Evolutionary conservation across 441 rosid species (phyloP).

Genomic region (Metrosideros polymorpha): DNA sequence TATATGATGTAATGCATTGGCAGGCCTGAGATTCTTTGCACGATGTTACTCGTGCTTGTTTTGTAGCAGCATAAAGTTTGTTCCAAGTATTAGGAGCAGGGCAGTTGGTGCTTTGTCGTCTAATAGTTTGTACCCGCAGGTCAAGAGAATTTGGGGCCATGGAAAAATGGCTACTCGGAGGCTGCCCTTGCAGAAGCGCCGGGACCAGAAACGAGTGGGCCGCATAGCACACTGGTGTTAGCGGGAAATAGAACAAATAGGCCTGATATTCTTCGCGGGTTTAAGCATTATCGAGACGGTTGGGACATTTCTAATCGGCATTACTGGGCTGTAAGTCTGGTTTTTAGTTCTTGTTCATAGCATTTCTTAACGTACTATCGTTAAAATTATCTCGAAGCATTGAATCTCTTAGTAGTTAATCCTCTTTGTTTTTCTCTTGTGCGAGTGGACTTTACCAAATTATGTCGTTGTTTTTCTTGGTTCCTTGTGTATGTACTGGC

Average conservation of each 20-base stretch:
- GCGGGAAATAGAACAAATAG: conserved; percentile 76
- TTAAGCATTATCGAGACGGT: conserved; percentile 63
- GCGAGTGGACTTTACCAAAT: background rate
- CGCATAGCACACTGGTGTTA: conserved; percentile 36
- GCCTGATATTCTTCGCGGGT: conserved; percentile 68
- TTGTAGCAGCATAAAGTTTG: background rate
- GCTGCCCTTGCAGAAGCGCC: conserved; percentile 41
- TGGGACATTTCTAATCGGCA: conserved; percentile 79
- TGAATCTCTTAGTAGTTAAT: background rate
- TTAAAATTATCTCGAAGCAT: background rate
- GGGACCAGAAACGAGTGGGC: conserved; percentile 29
- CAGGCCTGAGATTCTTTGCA: background rate
- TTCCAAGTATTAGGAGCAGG: background rate
- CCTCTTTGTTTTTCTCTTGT: background rate
- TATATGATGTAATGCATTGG: background rate
- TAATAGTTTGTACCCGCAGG: conserved; percentile 25
- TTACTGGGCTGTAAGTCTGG: conserved; percentile 81
- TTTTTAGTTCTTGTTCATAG: background rate
- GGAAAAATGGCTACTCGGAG: conserved; percentile 41
- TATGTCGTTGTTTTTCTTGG: background rate
- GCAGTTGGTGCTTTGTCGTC: background rate
- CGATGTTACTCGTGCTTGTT: background rate
- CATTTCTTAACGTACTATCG: background rate
- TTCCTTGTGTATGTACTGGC: background rate
- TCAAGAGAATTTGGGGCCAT: conserved; percentile 42